phyloP scores from a whole-genome alignment of 495 filamentous ascomycete genomes.

The Chaetomium fimeti region DNA sequence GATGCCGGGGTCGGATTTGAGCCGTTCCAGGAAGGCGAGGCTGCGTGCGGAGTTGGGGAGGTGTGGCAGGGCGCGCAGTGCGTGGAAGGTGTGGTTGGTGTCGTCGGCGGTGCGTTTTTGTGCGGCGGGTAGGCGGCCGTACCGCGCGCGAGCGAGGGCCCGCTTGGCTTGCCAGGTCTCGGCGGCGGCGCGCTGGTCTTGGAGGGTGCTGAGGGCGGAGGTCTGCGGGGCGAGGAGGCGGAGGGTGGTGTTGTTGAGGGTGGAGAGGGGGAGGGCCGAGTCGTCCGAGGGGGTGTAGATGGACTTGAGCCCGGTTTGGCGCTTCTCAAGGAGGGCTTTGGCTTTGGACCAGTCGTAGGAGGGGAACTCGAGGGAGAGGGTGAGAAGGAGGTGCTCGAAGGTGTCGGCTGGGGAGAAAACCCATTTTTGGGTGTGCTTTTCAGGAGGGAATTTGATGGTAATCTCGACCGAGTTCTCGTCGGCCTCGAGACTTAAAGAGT shows the following conservation, averaged over 20 bases:
- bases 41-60: constrained; percentile 70
- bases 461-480: constrained; percentile 22
- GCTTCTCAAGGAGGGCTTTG: constrained; percentile 36
- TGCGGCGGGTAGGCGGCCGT: constrained; percentile 35
- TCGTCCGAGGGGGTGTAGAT: constrained; percentile 38
- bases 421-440: constrained; percentile 28
- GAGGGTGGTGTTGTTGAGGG: constrained; percentile 58
- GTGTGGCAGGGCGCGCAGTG: constrained; percentile 70
- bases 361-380: constrained; percentile 23
- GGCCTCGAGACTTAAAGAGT: neutral
- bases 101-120: constrained; percentile 43
- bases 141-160: constrained; percentile 30
- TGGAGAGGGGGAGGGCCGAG: constrained; percentile 43
- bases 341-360: constrained; percentile 36
- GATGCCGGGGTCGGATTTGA: constrained; percentile 84
- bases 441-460: constrained; percentile 35
- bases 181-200: constrained; percentile 39
- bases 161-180: constrained; percentile 25
- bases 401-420: constrained; percentile 20
- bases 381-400: constrained; percentile 26
- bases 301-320: constrained; percentile 17
- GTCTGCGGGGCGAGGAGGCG: constrained; percentile 61
- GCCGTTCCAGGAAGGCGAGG: constrained; percentile 69
- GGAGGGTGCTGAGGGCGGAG: constrained; percentile 51
- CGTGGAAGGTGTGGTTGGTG: constrained; percentile 75